Conservation (phyloP, 352 stramenopile genomes). For the Pilasporangium apinafurcum region DNA sequence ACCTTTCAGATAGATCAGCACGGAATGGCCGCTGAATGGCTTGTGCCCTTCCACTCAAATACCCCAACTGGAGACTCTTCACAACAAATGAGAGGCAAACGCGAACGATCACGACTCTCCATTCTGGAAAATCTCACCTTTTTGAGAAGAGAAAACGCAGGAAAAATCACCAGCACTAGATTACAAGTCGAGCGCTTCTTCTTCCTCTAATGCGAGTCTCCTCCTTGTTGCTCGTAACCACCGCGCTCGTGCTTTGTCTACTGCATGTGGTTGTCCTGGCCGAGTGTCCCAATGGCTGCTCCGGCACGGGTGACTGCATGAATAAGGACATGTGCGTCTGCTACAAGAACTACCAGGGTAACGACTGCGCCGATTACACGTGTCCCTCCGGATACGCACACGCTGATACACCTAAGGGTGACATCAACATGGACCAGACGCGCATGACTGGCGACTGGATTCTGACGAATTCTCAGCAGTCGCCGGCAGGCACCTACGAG, state of each 20-base stretch:
- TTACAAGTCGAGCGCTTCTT: neutral
- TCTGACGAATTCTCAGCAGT: conserved; percentile 66
- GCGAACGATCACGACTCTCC: neutral
- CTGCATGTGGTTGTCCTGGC: no score
- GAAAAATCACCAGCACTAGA: neutral
- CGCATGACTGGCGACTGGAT: conserved; percentile 44
- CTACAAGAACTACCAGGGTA: conserved; percentile 83
- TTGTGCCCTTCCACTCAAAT: no score
- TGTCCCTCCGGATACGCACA: conserved; percentile 86
- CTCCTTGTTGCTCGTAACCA: conserved; percentile 9
- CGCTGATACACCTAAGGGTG: conserved; percentile 90
- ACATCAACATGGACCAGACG: conserved; percentile 86
- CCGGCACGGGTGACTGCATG: conserved; percentile 72
- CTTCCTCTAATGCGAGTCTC: conserved; percentile 1
- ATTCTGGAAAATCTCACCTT: conserved; percentile 9
- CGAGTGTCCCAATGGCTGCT: conserved; percentile 81
- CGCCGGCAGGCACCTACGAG: conserved; percentile 61
- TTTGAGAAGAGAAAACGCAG: neutral
- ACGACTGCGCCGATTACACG: conserved; percentile 75
- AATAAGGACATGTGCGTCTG: conserved; percentile 79
- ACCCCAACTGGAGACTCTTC: no score
- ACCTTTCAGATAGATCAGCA: no score
- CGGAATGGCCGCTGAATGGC: no score
- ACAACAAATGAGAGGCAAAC: no score
- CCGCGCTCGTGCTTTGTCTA: conserved; percentile 13